Evolutionary conservation across 1,139 yeast species (phyloP).

Genomic region (Ogataea hybrid): DNA sequence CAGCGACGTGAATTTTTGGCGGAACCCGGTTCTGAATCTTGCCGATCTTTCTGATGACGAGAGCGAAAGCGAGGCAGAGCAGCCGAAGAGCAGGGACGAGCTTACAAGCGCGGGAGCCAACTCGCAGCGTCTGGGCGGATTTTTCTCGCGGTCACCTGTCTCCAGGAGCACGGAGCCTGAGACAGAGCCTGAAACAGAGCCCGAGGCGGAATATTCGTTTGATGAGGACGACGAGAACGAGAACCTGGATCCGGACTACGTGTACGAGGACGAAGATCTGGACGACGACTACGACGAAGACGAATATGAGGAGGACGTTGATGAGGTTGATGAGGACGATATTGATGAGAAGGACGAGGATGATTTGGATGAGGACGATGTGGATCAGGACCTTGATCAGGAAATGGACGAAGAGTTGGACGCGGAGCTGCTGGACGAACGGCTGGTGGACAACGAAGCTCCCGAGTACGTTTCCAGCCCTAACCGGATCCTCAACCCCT

Average conservation of each 20-base stretch:
- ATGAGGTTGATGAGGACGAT: constrained; percentile 26
- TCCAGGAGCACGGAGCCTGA: constrained; percentile 3
- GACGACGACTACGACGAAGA: constrained; percentile 8
- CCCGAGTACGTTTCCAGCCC: constrained; percentile 8
- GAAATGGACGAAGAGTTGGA: constrained; percentile 30
- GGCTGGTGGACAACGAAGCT: constrained; percentile 17
- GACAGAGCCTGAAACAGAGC: no score
- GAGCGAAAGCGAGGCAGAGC: constrained; percentile 16
- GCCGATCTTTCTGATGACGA: constrained; percentile 54
- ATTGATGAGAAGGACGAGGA: constrained; percentile 33
- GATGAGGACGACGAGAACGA: constrained; percentile 32
- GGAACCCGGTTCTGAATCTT: constrained; percentile 71
- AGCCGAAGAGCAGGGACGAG: not conserved
- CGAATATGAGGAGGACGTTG: no score
- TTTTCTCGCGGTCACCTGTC: constrained; percentile 27
- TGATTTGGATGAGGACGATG: no score
- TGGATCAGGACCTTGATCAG: no score
- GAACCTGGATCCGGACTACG: constrained; percentile 34
- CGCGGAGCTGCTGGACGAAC: constrained; percentile 29
- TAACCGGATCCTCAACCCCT: constrained; percentile 1
- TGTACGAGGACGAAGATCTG: constrained; percentile 28
- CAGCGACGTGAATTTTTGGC: constrained; percentile 91
- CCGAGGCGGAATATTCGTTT: constrained; percentile 7
- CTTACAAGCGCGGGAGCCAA: constrained; percentile 9
- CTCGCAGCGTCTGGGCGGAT: constrained; percentile 22